A percentile compares a stretch with the other conserved stretches of the same genome.
Conservation (phyloP, 177 flowering plant genomes). For the Vitis hybrid region DNA sequence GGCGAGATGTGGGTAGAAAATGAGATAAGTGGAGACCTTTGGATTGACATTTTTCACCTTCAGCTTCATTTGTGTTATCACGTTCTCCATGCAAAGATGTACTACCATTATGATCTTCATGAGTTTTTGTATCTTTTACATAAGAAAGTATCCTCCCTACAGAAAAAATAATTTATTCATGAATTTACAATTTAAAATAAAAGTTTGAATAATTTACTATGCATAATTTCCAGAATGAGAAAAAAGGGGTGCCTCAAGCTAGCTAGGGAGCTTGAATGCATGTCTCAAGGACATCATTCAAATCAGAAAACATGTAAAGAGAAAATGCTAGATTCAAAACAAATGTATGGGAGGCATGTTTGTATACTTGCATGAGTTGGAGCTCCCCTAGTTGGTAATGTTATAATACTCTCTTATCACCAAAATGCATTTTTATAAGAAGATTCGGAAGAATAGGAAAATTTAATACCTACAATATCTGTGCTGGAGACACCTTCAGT, state of each 20-base stretch:
- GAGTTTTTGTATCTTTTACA: conserved; percentile 29
- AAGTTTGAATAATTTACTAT: too few species aligned
- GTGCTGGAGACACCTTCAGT: conserved; percentile 89
- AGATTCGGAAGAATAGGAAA: not conserved
- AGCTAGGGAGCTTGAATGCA: too few species aligned
- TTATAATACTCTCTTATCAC: too few species aligned
- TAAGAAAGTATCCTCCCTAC: conserved; percentile 76
- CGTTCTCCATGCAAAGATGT: conserved; percentile 25
- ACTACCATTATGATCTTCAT: conserved; percentile 17
- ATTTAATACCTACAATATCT: conserved; percentile 75
- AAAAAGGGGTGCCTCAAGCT: too few species aligned
- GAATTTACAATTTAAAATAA: conserved; percentile 2
- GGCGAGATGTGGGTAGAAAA: conserved; percentile 74
- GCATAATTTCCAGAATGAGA: too few species aligned
- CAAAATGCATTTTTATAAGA: too few species aligned
- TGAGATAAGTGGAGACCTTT: conserved; percentile 47
- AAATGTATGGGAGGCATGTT: too few species aligned
- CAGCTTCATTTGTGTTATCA: conserved; percentile 8
- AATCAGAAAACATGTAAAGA: too few species aligned
- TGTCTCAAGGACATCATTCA: too few species aligned
- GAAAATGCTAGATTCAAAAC: too few species aligned
- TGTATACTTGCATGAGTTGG: too few species aligned
- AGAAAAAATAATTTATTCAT: conserved; percentile 14
- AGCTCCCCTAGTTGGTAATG: too few species aligned
- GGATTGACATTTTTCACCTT: conserved; percentile 18